phyloP scores from a whole-genome alignment of 441 rosid species.

The Adansonia gregorii region DNA sequence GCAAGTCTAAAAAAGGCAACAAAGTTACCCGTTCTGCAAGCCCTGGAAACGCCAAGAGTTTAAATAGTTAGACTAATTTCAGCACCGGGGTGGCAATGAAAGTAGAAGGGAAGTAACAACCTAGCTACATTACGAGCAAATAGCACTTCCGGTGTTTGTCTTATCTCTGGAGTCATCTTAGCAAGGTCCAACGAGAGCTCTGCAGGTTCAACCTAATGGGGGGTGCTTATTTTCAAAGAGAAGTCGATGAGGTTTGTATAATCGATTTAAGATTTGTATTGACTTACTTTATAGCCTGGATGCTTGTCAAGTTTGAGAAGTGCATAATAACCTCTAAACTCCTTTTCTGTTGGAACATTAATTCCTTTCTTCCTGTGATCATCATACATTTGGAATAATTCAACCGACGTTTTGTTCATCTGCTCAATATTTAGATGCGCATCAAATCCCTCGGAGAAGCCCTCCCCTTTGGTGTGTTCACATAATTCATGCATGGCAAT shows the following conservation, averaged over 20 bases:
- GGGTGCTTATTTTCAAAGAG: conserved; percentile 32
- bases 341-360: conserved; percentile 73
- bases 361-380: conserved; percentile 96
- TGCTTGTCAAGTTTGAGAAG: conserved; percentile 99
- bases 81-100: conserved; percentile 25
- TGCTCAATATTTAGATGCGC: conserved; percentile 99
- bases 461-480: conserved; percentile 95
- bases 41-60: conserved; percentile 59
- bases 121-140: conserved; percentile 96
- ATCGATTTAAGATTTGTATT: conserved; percentile 23
- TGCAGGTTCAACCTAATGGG: conserved; percentile 91
- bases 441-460: conserved; percentile 97
- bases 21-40: conserved; percentile 90
- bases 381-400: conserved; percentile 95
- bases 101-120: conserved; percentile 45
- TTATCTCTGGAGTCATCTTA: conserved; percentile 93
- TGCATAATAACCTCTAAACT: conserved; percentile 98
- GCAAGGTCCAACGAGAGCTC: conserved; percentile 98
- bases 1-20: conserved; percentile 92
- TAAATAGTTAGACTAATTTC: conserved; percentile 37
- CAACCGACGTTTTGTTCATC: conserved; percentile 98
- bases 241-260: conserved; percentile 29
- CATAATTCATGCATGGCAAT: conserved; percentile 96
- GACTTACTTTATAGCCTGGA: conserved; percentile 94
- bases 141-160: conserved; percentile 87